Evolutionary conservation across 2,329 filamentous ascomycete genomes (phyloP), one percentile per base, ranked within the genome.

Genomic region (Fusarium armeniacum): DNA sequence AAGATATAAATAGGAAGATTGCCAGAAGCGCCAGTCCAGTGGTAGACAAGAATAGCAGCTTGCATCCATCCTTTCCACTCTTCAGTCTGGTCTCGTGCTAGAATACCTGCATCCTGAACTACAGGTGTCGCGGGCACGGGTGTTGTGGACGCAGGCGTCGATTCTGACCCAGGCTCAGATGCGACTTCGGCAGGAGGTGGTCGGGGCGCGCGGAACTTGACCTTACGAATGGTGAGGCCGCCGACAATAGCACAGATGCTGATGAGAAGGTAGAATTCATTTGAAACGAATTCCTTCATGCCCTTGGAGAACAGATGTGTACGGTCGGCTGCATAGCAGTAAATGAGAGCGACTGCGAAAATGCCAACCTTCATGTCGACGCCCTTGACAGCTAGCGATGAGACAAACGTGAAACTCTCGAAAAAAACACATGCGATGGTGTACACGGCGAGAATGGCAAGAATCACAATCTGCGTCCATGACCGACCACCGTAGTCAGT

Each of bases 41-140:
- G 85, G 71, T 89, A 90, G 15, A 87, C 78, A 6, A 83, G 71
- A 47, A 84, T 78, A 20, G 83, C 76, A 16, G 82, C 81, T 67
- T 90, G 88, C 86, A 91, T 88, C 82, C 87, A 86, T 3, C 89
- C 89, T 78, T 90, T 91, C 84, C 88, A 89, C 74, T 91, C 89
- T 65, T 90, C 84, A 0, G 86, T 87, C 69, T 90, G 86, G 46
- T 84, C 81, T 52, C 88, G 82, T 1, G 84, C 76, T 11, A 75
- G 67, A 7, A 72, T 68, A 24, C 72, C 71, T 6, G 58, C 62
- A 43, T 72, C 76, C 15, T 75, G 63, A 13, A 56, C 47, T 13
- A 44, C 24, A 5, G 56, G 35, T 4, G 45, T 33, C 5, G 62
- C 24, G 24, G 49, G 49, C 6, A 44, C 24, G 4, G 56, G 35